These are phyloP conservation scores for Gremmenia infestans DNA, from an alignment of 2,329 filamentous ascomycete genomes.

Conservation along the genomic window DNA sequence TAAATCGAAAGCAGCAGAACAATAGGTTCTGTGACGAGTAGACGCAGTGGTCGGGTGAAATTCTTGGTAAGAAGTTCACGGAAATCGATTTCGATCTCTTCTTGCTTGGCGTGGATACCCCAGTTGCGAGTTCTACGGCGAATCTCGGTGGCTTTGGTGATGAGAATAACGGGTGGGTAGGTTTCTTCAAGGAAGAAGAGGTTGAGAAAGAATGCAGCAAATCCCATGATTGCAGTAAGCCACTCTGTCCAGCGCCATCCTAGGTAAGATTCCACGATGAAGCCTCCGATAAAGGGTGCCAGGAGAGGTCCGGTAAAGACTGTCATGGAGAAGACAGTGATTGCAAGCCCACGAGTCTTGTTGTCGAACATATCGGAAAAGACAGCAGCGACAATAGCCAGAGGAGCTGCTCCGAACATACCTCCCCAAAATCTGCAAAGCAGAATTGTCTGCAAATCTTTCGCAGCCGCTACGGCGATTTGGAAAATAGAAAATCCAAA, in stretches of 20 bases:
- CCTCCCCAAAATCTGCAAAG: slow-evolving; percentile 70
- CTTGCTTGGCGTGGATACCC: slow-evolving; percentile 67
- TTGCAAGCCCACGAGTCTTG: slow-evolving; percentile 52
- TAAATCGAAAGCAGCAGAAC: slow-evolving; percentile 64
- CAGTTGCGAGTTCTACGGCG: slow-evolving; percentile 62
- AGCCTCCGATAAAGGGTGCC: slow-evolving; percentile 65
- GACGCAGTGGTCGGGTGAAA: slow-evolving; percentile 34
- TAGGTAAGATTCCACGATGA: slow-evolving; percentile 55
- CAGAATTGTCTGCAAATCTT: slow-evolving; percentile 64
- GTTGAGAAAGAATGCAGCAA: slow-evolving; percentile 53
- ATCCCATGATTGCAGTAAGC: slow-evolving; percentile 57
- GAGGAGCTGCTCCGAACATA: slow-evolving; percentile 64
- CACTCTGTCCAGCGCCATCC: slow-evolving; percentile 74
- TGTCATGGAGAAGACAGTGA: slow-evolving; percentile 54
- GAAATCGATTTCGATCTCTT: slow-evolving; percentile 65
- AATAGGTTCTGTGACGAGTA: slow-evolving; percentile 63
- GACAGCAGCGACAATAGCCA: slow-evolving; percentile 65
- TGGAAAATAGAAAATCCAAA: slow-evolving; percentile 67
- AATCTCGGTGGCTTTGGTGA: slow-evolving; percentile 55
- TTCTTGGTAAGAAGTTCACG: slow-evolving; percentile 56
- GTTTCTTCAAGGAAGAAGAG: slow-evolving; percentile 63
- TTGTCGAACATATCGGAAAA: slow-evolving; percentile 70
- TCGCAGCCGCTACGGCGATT: slow-evolving; percentile 57
- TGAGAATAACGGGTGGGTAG: slow-evolving; percentile 62
- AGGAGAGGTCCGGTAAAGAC: slow-evolving; percentile 64